Base-by-base conservation (phyloP, 2,329 filamentous ascomycete species). In the Fusarium keratoplasticum region DNA sequence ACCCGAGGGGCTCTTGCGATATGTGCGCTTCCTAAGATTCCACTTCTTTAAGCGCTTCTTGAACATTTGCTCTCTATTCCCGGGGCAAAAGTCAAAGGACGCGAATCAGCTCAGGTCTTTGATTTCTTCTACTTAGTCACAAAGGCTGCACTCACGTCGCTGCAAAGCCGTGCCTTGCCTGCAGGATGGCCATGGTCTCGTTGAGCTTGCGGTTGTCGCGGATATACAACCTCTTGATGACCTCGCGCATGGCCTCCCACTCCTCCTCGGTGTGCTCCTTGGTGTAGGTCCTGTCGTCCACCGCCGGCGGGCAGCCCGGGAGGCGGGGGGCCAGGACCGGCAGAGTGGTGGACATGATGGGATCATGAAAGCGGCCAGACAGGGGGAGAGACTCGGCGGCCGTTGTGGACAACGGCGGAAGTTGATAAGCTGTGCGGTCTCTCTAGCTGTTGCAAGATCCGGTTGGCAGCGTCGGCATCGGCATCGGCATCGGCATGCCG, bases 11-110 rank as follows among this genome's bases (percentile, higher is more conserved):
- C 77, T 76, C 70, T 80, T 82, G 52, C 81, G 78, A 70, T 83
- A 83, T 62, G 76, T 75, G 40, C 81, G 78, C 64, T 83, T 83
- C 61, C 82, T 80, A 25, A 83, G 68, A 59, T 82, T 81, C 82
- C 82, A 83, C 70, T 83, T 83, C 72, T 81, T 82, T 52, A 83
- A 72, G 35, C 82, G 78, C 70, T 83, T 83, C 66, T 83, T 83
- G 63, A 82, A 83, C 81, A 83, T 83, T 76, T 83, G 81, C 65
- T 83, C 81, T 62, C 82, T 83, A 67, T 62, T 58, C 25, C 35
- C 33, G 10, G 22, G 35, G 54, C 33, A 58, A 58, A 57, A 57
- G 33, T 18, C 31, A 57, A 31, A 36, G 33, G 47, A 31, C 29
- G 62, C 27, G 18, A 62, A 72, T 74, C 65, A 74, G 72, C 69